Evolutionary conservation across 2,329 filamentous ascomycete genomes (phyloP), one percentile per base, ranked within the genome.

Genomic region (Apiospora hydei): DNA sequence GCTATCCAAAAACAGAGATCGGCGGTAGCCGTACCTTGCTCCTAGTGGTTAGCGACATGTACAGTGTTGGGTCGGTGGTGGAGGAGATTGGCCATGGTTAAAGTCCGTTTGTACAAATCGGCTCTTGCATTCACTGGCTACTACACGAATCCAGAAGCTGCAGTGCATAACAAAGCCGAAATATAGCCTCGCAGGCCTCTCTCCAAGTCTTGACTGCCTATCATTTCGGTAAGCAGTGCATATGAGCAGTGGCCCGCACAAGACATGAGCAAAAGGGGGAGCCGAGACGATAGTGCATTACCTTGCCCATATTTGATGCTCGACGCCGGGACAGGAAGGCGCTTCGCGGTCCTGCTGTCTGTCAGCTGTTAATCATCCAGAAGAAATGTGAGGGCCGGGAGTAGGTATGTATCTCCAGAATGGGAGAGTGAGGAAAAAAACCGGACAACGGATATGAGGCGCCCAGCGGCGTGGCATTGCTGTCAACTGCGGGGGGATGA

Each of bases 11-110:
- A 68, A 68, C 41, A 47, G 44, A 68, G 66, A 68, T 68, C 66
- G 66, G 66, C 66, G 66, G 44, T 38, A 68, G 66, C 66, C 66
- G 66, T 47, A 68, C 66, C 41, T 46, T 68, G 66, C 26, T 64
- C 57, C 34, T 64, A 64, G 21, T 64, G 57, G 57, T 64, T 64
- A 64, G 57, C 57, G 34, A 64, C 18, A 41, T 64, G 57, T 41
- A 64, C 57, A n/a, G 57, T 38, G 57, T 68, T 68, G 66, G n/a
- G n/a, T 26, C 13, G 41, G 18, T 47, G 66, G 66, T 47, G 66
- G 66, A 34, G 41, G 66, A 34, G 66, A 47, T 47, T 68, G 66
- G 66, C 24, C 66, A 38, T 46, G 66, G 66, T 18, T 68, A 68
- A 68, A 68, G 41, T 68, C 66, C 41, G 7, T 34, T 46, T 68